phyloP scores from a whole-genome alignment of 2,329 filamentous ascomycete species.

The Ceratocystis cacaofunesta region DNA sequence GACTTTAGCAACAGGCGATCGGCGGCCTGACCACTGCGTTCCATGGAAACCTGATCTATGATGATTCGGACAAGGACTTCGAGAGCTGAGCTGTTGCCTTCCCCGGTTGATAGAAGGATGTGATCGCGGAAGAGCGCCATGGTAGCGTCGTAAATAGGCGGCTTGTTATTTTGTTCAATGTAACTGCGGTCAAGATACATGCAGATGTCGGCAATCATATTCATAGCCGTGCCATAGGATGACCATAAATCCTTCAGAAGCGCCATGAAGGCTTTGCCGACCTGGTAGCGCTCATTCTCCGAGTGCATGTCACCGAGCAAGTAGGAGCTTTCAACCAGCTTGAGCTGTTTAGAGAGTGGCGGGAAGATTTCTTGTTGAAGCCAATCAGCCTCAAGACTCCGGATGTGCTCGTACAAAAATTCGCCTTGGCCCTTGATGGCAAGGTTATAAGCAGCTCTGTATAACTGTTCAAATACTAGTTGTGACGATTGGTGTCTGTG shows the following conservation, averaged over 20 bases:
- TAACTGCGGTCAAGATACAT: conserved; percentile 95
- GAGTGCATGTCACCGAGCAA: conserved; percentile 49
- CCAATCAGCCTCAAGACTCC: conserved; percentile 68
- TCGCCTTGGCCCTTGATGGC: conserved; percentile 78
- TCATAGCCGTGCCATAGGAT: conserved; percentile 83
- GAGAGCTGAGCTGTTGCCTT: conserved; percentile 38
- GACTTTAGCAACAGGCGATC: conserved; percentile 69
- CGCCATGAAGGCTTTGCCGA: conserved; percentile 64
- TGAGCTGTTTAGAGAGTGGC: conserved; percentile 55
- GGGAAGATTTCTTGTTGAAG: conserved; percentile 59
- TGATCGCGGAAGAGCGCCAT: conserved; percentile 82
- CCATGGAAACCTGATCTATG: conserved; percentile 83
- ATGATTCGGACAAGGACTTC: conserved; percentile 68
- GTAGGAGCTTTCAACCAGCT: conserved; percentile 46
- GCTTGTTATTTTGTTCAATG: conserved; percentile 51
- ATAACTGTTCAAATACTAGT: conserved; percentile 89
- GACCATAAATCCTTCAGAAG: conserved; percentile 67
- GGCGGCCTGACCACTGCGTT: conserved; percentile 77
- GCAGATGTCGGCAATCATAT: conserved; percentile 88
- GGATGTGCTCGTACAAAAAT: conserved; percentile 65
- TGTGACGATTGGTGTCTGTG: conserved; percentile 81
- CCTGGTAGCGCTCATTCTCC: conserved; percentile 61
- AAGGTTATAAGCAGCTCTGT: conserved; percentile 85
- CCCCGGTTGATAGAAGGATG: conserved; percentile 49
- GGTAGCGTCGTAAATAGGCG: conserved; percentile 68